Evolutionary conservation across 192 early-diverging fungal species (phyloP).

Genomic region (Obelidium mucronatum): DNA sequence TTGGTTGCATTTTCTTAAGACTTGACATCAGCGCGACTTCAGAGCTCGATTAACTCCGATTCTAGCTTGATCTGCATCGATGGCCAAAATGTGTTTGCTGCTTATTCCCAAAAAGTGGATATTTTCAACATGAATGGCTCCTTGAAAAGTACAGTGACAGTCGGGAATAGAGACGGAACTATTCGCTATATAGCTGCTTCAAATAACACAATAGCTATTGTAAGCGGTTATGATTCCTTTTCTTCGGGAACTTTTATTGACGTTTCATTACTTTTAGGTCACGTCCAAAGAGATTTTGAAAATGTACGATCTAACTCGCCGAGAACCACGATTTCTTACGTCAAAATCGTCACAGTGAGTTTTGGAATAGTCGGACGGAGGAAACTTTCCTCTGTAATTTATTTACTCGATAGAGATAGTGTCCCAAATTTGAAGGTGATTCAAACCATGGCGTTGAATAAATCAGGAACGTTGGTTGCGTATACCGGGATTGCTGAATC

Average conservation of each 20-base stretch:
- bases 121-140: constrained; percentile 42
- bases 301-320: constrained; percentile 35
- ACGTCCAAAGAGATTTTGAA: constrained; percentile 49
- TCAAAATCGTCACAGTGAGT: constrained; percentile 33
- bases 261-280: constrained; percentile 8
- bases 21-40: constrained; percentile 28
- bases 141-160: constrained; percentile 25
- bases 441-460: constrained; percentile 23
- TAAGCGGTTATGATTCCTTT: constrained; percentile 12
- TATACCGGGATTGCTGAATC: constrained; percentile 31
- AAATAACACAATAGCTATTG: constrained; percentile 27
- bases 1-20: neutral
- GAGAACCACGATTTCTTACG: constrained; percentile 39
- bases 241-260: neutral
- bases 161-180: constrained; percentile 37
- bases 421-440: constrained; percentile 22
- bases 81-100: constrained; percentile 33
- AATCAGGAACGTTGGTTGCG: constrained; percentile 19
- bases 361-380: too few species aligned
- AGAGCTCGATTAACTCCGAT: constrained; percentile 31
- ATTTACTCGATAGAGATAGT: constrained; percentile 8
- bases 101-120: constrained; percentile 36
- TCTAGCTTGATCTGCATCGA: constrained; percentile 41
- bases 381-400: neutral
- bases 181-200: constrained; percentile 17